Evolutionary conservation across 2,329 filamentous ascomycete genomes (phyloP).

Genomic region (Didymella sp.): DNA sequence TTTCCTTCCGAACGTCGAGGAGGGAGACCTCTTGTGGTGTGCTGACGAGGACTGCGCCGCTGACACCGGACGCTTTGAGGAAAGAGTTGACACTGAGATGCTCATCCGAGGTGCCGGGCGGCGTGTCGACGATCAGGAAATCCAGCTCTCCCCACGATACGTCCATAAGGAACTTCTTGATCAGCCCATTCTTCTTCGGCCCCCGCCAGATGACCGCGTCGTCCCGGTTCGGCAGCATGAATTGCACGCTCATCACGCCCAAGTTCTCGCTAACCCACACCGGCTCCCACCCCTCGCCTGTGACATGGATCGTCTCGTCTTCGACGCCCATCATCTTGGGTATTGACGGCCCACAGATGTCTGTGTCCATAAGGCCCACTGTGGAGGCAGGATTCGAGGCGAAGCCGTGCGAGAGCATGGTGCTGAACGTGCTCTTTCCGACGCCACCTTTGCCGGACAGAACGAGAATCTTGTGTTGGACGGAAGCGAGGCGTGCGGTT

Average conservation of each 20-base stretch:
- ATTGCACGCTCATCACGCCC: constrained; percentile 96
- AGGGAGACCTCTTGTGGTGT: constrained; percentile 94
- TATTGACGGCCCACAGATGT: constrained; percentile 95
- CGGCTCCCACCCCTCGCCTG: constrained; percentile 86
- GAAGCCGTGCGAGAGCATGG: constrained; percentile 86
- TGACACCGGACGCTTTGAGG: constrained; percentile 87
- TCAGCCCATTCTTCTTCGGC: constrained; percentile 97
- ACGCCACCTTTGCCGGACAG: constrained; percentile 96
- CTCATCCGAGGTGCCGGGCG: constrained; percentile 93
- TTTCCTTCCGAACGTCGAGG: constrained; percentile 93
- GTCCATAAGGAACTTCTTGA: constrained; percentile 97
- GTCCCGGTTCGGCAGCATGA: constrained; percentile 93
- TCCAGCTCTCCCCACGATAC: constrained; percentile 97
- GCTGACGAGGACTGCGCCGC: constrained; percentile 90
- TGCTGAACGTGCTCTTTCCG: constrained; percentile 93
- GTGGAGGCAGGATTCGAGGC: constrained; percentile 78
- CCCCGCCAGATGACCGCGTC: constrained; percentile 98
- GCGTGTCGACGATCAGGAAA: constrained; percentile 91
- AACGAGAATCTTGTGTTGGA: constrained; percentile 91
- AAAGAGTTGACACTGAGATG: constrained; percentile 93
- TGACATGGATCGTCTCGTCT: constrained; percentile 90
- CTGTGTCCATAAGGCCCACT: constrained; percentile 96
- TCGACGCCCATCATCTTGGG: constrained; percentile 99
- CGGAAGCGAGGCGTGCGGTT: constrained; percentile 77
- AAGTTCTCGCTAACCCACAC: constrained; percentile 96